Conservation (phyloP, 2,329 filamentous ascomycete species). For the Aspergillus terreus region DNA sequence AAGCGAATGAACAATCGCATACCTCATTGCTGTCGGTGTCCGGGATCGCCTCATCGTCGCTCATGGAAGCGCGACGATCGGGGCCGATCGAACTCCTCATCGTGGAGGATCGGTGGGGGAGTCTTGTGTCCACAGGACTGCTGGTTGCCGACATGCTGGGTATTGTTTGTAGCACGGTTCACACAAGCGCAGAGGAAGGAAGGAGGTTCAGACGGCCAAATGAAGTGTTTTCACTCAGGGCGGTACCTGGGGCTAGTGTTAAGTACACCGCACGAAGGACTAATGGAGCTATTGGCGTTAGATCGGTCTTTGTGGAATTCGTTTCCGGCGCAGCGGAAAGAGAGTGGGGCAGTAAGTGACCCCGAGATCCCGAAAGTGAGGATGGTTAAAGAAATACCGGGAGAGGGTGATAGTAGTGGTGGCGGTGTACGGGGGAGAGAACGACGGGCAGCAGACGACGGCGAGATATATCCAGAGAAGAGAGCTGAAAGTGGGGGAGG, state of each 20-base stretch:
- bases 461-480: too few relatives aligned
- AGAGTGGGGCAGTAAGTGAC: not conserved
- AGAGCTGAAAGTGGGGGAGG: too few relatives aligned
- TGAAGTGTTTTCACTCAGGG: not conserved
- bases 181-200: not conserved
- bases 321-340: slow-evolving; percentile 2
- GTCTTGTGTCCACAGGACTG: slow-evolving; percentile 26
- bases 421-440: not conserved
- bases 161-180: not conserved
- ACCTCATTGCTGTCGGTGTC: slow-evolving; percentile 42
- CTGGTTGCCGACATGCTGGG: slow-evolving; percentile 24
- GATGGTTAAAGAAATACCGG: not conserved
- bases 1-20: slow-evolving; percentile 12
- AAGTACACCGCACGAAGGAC: slow-evolving; percentile 6
- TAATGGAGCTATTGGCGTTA: slow-evolving; percentile 6
- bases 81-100: slow-evolving; percentile 25
- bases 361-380: not conserved
- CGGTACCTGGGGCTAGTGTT: not conserved
- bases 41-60: slow-evolving; percentile 40
- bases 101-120: slow-evolving; percentile 33
- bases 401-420: not conserved
- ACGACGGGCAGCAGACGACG: not conserved
- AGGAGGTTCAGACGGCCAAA: not conserved
- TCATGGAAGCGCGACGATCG: slow-evolving; percentile 32
- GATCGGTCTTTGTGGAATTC: not conserved